These are phyloP conservation scores for Zymoseptoria crescenta DNA, from an alignment of 2,329 filamentous ascomycete species.

Conservation along the genomic window DNA sequence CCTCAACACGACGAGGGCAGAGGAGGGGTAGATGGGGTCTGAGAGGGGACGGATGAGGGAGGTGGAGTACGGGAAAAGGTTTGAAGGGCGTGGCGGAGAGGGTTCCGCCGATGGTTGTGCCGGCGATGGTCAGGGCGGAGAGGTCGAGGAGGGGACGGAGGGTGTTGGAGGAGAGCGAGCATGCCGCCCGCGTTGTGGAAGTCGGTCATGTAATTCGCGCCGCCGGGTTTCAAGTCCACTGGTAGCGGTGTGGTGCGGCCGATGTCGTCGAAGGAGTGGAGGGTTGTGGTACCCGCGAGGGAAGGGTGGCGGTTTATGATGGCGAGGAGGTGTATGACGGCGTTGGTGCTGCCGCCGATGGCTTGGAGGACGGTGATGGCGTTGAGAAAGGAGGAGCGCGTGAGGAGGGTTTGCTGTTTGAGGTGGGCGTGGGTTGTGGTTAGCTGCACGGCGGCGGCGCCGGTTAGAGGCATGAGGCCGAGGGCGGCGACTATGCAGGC, in stretches of 20 bases:
- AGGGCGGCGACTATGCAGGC: conserved; percentile 47
- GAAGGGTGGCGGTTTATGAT: conserved; percentile 45
- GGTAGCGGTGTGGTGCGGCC: conserved; percentile 41
- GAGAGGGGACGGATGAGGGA: conserved; percentile 39
- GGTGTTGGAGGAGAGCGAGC: conserved; percentile 41
- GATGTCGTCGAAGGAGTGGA: conserved; percentile 43
- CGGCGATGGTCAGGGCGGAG: conserved; percentile 40
- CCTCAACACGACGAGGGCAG: conserved; percentile 39
- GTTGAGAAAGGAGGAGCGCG: conserved; percentile 43
- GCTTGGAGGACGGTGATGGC: conserved; percentile 39
- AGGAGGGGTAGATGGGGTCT: conserved; percentile 39
- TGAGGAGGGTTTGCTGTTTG: conserved; percentile 39
- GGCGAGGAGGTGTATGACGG: conserved; percentile 38
- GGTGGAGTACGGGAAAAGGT: conserved; percentile 35
- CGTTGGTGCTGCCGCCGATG: conserved; percentile 39
- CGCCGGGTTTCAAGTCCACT: conserved; percentile 47
- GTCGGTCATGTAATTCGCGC: conserved; percentile 49
- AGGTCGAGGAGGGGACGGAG: conserved; percentile 41
- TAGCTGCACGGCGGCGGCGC: conserved; percentile 39
- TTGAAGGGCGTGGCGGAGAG: conserved; percentile 38
- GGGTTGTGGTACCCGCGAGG: conserved; percentile 38
- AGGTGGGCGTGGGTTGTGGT: conserved; percentile 32
- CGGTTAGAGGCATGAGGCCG: conserved; percentile 47
- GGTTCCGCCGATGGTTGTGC: conserved; percentile 41
- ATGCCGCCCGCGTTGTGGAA: conserved; percentile 48